These are phyloP conservation scores for Arthonia radiata DNA, from an alignment of 495 filamentous ascomycete genomes.

Conservation along the genomic window DNA sequence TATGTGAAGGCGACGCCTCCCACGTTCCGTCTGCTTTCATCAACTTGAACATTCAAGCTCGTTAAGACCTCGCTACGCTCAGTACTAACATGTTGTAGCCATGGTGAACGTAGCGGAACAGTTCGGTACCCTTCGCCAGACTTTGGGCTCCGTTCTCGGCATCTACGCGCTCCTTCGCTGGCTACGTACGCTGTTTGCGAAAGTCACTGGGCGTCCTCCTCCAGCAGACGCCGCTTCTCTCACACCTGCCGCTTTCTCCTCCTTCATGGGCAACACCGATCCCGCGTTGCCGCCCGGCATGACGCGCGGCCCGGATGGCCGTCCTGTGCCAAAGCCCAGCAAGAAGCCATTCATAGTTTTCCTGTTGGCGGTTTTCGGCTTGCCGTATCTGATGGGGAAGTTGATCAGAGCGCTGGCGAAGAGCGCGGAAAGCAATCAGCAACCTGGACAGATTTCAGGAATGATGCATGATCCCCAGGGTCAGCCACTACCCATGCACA, in stretches of 20 bases:
- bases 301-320: conserved; percentile 16
- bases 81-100: conserved; percentile 24
- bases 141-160: conserved; percentile 82
- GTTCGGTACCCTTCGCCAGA: conserved; percentile 74
- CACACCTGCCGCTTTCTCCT: conserved; percentile 70
- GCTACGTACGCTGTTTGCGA: conserved; percentile 72
- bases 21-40: conserved; percentile 1
- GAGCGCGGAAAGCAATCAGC: conserved; percentile 59
- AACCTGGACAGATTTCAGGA: no score
- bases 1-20: conserved; percentile 20
- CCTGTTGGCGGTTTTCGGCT: conserved; percentile 72
- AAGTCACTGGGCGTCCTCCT: conserved; percentile 76
- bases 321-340: conserved; percentile 45
- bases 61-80: neutral
- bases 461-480: no score
- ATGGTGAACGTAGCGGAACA: conserved; percentile 98
- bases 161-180: conserved; percentile 92
- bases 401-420: conserved; percentile 64
- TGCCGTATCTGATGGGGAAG: conserved; percentile 90
- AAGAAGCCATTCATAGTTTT: conserved; percentile 94
- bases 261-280: conserved; percentile 43
- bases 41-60: conserved; percentile 3
- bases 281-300: conserved; percentile 27
- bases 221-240: conserved; percentile 69
- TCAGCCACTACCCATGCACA: no score